Percentiles rank a stretch among this genome's conserved stretches.
Conservation (phyloP, 257 asterid genomes). For the Solanum lycopersicoides region DNA sequence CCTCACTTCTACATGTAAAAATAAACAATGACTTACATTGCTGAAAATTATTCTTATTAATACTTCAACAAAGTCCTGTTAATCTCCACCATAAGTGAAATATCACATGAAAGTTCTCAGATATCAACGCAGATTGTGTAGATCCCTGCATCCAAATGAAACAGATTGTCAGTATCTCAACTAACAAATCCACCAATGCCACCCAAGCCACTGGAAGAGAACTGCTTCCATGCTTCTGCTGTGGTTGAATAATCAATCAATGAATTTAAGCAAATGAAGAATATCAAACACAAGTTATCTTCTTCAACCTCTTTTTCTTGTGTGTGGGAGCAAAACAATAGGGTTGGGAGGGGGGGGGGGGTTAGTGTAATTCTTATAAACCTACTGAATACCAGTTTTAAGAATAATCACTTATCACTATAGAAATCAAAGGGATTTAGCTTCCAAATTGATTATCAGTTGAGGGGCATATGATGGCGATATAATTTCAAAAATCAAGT, state of each 20-base stretch:
- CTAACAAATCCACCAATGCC: not conserved
- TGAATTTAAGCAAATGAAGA: not conserved
- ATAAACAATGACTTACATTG: not conserved
- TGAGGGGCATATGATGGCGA: not conserved
- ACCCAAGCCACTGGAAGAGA: not conserved
- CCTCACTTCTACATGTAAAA: not conserved
- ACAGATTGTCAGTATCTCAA: not conserved
- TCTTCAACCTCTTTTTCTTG: not conserved
- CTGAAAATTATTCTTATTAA: not conserved
- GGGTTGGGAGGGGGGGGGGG: not conserved
- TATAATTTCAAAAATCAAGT: not conserved
- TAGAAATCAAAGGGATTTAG: not conserved
- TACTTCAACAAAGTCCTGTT: not conserved
- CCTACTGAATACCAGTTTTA: not conserved
- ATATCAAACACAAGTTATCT: not conserved
- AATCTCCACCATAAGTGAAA: not conserved
- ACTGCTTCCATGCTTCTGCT: not conserved
- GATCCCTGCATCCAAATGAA: constrained; percentile 3
- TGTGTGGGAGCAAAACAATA: not conserved
- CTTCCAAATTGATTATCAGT: not conserved
- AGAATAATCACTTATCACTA: not conserved
- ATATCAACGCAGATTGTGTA: not conserved
- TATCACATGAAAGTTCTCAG: not conserved
- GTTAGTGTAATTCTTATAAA: not conserved
- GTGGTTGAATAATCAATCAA: not conserved